Percentiles rank a stretch among this genome's conserved stretches.
phyloP scores from a whole-genome alignment of 805 yeast genomes.

The Wickerhamomyces tratensis region DNA sequence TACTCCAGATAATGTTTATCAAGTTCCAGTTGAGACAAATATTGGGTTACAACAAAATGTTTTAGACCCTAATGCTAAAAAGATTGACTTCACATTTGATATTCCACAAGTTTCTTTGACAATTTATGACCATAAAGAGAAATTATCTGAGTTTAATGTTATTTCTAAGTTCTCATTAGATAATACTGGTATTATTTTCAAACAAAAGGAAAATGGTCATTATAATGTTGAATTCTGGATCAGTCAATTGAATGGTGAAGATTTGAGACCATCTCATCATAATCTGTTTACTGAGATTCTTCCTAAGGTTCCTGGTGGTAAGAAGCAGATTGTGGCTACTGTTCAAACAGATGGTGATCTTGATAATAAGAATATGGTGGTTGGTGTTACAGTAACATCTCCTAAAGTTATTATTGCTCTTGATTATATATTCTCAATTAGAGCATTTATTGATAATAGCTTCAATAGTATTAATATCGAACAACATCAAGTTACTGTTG shows the following conservation, averaged over 20 bases:
- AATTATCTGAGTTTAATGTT: conserved; percentile 23
- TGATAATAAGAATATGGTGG: conserved; percentile 31
- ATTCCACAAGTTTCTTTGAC: conserved; percentile 59
- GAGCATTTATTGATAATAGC: conserved; percentile 47
- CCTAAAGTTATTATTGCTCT: conserved; percentile 77
- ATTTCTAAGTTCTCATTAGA: conserved; percentile 53
- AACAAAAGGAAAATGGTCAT: conserved; percentile 43
- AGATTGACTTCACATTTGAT: conserved; percentile 39
- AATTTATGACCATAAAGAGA: conserved; percentile 42
- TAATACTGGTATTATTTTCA: conserved; percentile 41
- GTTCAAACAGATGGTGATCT: conserved; percentile 33
- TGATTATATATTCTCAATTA: conserved; percentile 76
- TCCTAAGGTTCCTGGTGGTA: conserved; percentile 54
- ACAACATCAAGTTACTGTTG: neutral
- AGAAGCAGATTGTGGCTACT: conserved; percentile 62
- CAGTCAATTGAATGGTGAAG: conserved; percentile 69
- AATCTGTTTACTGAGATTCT: conserved; percentile 76
- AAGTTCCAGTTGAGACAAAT: conserved; percentile 4
- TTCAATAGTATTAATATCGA: conserved; percentile 9
- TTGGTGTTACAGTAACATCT: conserved; percentile 61
- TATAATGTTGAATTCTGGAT: conserved; percentile 53
- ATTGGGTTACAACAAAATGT: conserved; percentile 9
- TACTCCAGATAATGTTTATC: conserved; percentile 22
- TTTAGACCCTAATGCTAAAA: conserved; percentile 16
- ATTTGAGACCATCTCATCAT: conserved; percentile 49